Evolutionary conservation across 805 yeast genomes (phyloP).

Genomic region (Wickerhamomyces kurtzmanii): DNA sequence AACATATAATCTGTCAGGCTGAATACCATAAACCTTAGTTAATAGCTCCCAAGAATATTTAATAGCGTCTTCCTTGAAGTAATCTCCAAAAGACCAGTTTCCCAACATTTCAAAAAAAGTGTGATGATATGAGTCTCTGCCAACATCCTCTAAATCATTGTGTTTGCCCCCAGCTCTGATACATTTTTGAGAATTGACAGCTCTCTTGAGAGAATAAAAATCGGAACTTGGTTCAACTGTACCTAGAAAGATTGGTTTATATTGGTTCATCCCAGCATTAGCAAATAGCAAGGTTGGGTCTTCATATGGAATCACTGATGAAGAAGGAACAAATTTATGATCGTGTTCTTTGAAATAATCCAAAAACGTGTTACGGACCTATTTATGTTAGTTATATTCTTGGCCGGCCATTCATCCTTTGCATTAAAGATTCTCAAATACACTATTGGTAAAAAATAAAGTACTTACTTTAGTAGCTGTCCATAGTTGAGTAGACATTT

Average conservation of each 20-base stretch:
- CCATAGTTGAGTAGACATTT: slow-evolving; percentile 29
- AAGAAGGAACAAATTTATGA: slow-evolving; percentile 83
- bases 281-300: slow-evolving; percentile 96
- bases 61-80: slow-evolving; percentile 92
- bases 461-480: slow-evolving; percentile 32
- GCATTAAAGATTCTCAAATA: too few relatives aligned
- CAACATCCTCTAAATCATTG: slow-evolving; percentile 96
- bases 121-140: slow-evolving; percentile 95
- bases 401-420: slow-evolving; percentile 18
- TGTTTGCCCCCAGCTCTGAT: slow-evolving; percentile 99
- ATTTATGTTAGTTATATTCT: slow-evolving; percentile 11
- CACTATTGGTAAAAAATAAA: too few relatives aligned
- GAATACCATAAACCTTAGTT: slow-evolving; percentile 76
- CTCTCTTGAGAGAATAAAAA: slow-evolving; percentile 74
- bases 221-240: slow-evolving; percentile 94
- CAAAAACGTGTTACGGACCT: slow-evolving; percentile 78
- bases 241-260: slow-evolving; percentile 94
- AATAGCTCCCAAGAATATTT: slow-evolving; percentile 84
- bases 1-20: slow-evolving; percentile 76
- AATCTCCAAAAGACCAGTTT: slow-evolving; percentile 99
- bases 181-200: slow-evolving; percentile 95
- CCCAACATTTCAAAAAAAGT: slow-evolving; percentile 99
- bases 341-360: slow-evolving; percentile 60
- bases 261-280: slow-evolving; percentile 99
- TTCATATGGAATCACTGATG: slow-evolving; percentile 94